Conservation (phyloP, 495 filamentous ascomycete species). For the Cladorrhinum samala region DNA sequence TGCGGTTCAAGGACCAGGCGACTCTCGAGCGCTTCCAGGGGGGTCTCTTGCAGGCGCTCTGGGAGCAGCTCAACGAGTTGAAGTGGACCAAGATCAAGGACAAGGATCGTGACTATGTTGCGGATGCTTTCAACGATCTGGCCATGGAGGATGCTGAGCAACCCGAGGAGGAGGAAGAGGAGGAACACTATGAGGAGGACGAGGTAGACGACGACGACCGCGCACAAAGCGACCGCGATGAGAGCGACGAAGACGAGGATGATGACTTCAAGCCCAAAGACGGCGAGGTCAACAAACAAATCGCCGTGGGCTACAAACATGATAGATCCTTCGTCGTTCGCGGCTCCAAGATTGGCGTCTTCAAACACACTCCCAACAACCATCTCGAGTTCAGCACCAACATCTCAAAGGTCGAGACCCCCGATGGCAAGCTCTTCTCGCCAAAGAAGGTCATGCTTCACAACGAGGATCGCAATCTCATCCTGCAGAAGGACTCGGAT, state of each 20-base stretch:
- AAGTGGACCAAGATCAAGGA: constrained; percentile 94
- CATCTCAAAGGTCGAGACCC: constrained; percentile 91
- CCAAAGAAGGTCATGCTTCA: constrained; percentile 99
- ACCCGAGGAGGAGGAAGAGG: constrained; percentile 58
- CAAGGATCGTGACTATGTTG: constrained; percentile 84
- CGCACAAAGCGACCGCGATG: constrained; percentile 59
- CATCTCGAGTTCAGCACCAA: constrained; percentile 95
- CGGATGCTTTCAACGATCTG: constrained; percentile 93
- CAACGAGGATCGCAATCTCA: constrained; percentile 85
- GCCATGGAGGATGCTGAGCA: constrained; percentile 73
- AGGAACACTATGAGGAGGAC: constrained; percentile 55
- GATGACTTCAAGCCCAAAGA: constrained; percentile 66
- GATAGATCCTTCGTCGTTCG: constrained; percentile 95
- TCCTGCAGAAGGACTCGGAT: constrained; percentile 77
- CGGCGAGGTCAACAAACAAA: constrained; percentile 83
- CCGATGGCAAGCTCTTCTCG: constrained; percentile 79
- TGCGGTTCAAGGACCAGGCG: constrained; percentile 79
- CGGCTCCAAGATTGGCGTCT: constrained; percentile 95
- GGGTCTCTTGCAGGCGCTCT: constrained; percentile 88
- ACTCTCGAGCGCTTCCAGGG: constrained; percentile 85
- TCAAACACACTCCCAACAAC: constrained; percentile 92
- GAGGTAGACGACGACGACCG: constrained; percentile 60
- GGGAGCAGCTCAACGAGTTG: constrained; percentile 92
- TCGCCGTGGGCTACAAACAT: constrained; percentile 98
- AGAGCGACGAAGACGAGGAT: constrained; percentile 86